Evolutionary conservation across 306 rosid species (phyloP).

Genomic region (Vigna nakashimae): DNA sequence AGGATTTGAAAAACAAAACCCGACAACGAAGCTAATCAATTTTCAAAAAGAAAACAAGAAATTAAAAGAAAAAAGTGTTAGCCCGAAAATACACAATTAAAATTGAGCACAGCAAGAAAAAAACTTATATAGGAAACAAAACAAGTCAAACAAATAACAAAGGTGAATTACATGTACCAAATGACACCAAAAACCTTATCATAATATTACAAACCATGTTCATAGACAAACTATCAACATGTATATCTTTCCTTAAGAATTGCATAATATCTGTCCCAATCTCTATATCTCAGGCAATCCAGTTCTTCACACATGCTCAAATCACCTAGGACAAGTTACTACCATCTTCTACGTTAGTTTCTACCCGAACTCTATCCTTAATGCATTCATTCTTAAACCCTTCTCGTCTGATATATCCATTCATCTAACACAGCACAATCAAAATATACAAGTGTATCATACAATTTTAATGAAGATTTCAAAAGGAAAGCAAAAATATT

Average conservation of each 20-base stretch:
- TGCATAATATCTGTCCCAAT: neutral
- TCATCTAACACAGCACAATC: neutral
- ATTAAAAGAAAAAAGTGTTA: neutral
- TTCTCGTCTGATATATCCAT: neutral
- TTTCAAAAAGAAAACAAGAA: neutral
- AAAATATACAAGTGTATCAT: too few species aligned
- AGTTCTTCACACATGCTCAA: neutral
- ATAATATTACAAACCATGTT: neutral
- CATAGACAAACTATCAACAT: neutral
- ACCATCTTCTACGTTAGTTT: neutral
- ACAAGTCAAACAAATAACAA: neutral
- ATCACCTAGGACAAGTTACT: neutral
- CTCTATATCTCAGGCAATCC: neutral
- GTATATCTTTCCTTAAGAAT: neutral
- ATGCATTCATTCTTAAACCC: neutral
- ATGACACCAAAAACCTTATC: too few species aligned
- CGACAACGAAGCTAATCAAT: slow-evolving; percentile 25
- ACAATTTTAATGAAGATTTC: neutral
- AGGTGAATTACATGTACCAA: neutral
- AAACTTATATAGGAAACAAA: neutral
- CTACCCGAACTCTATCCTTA: neutral
- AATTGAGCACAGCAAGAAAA: slow-evolving; percentile 28
- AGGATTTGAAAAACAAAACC: slow-evolving; percentile 24
- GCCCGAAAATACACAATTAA: neutral
- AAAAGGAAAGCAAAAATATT: neutral